Evolutionary conservation across 495 filamentous ascomycete species (phyloP).

Genomic region (Articulospora tetracladia): DNA sequence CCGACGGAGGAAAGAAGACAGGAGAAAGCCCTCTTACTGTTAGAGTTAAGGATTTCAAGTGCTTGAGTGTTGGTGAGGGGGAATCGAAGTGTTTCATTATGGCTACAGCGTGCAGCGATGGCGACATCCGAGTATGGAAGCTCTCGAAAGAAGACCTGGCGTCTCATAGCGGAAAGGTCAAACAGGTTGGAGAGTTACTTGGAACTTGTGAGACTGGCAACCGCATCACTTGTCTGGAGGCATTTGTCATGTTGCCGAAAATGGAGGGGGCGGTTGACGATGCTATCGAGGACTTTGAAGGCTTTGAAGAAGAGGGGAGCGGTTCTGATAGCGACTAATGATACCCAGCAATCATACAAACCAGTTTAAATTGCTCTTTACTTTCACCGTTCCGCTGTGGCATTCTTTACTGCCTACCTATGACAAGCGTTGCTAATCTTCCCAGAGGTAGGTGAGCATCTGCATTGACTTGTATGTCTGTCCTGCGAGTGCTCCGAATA

Average conservation of each 20-base stretch:
- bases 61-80: constrained; percentile 45
- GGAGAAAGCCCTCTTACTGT: constrained; percentile 45
- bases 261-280: constrained; percentile 33
- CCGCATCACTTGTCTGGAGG: constrained; percentile 83
- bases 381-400: no score
- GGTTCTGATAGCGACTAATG: constrained; percentile 30
- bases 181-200: constrained; percentile 67
- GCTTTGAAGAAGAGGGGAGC: constrained; percentile 16
- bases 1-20: not conserved
- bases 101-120: constrained; percentile 80
- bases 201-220: constrained; percentile 81
- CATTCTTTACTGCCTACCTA: no score
- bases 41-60: constrained; percentile 84
- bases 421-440: no score
- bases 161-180: constrained; percentile 26
- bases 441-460: no score
- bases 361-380: no score
- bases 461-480: no score
- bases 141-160: constrained; percentile 34
- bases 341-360: constrained; percentile 15
- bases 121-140: constrained; percentile 72
- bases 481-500: no score
- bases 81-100: constrained; percentile 47
- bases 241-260: constrained; percentile 76
- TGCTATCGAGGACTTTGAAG: constrained; percentile 26